A percentile compares a stretch with the other conserved stretches of the same genome.
Conservation (phyloP, 176 grass and related monocot species). For the Zizania latifolia region DNA sequence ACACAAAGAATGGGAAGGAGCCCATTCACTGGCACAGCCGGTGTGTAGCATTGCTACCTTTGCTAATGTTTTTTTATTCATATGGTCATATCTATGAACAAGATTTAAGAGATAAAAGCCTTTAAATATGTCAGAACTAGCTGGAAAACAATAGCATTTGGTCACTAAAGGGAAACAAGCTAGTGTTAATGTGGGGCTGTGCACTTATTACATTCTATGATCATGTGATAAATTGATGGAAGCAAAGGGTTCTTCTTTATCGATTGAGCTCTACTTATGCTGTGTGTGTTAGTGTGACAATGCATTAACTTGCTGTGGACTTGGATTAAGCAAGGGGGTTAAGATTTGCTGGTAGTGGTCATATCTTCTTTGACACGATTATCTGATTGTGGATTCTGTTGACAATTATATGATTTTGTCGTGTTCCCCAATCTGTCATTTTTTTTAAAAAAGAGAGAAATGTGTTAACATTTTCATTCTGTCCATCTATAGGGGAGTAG, state of each 20-base stretch:
- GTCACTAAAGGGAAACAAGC: not conserved
- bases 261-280: not conserved
- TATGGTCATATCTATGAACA: not conserved
- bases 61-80: not conserved
- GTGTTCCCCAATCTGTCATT: not conserved
- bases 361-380: not conserved
- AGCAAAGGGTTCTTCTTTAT: not conserved
- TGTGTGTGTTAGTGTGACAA: not conserved
- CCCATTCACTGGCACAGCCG: constrained; percentile 93
- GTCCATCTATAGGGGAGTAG: constrained; percentile 77
- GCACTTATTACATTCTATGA: not conserved
- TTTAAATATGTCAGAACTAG: not conserved
- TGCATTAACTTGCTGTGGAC: not conserved
- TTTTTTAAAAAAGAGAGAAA: not conserved
- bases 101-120: not conserved
- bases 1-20: constrained; percentile 71
- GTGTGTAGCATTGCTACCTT: constrained; percentile 30
- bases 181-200: not conserved
- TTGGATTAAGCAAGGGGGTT: constrained; percentile 5
- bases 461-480: not conserved
- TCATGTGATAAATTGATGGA: constrained; percentile 3
- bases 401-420: not conserved
- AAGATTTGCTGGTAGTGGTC: not conserved
- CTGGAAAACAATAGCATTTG: not conserved
- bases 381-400: not conserved